These are phyloP conservation scores for Aspergillus sp. DNA, from an alignment of 2,329 filamentous ascomycete genomes.

Conservation along the genomic window DNA sequence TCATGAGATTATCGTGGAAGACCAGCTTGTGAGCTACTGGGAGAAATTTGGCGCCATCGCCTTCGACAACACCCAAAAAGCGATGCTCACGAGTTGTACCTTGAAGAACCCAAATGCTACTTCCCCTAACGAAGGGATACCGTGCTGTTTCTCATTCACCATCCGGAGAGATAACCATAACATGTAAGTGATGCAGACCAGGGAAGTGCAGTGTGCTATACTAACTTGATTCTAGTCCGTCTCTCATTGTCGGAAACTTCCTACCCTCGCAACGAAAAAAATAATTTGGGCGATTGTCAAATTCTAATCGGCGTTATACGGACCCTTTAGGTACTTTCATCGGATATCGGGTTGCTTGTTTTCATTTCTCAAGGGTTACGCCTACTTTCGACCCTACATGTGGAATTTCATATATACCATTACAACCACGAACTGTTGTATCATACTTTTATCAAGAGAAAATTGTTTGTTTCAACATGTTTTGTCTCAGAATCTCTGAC, in stretches of 20 bases:
- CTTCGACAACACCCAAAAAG: conserved; percentile 91
- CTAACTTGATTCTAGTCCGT: conserved; percentile 61
- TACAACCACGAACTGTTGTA: conserved; percentile 13
- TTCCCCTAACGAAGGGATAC: conserved; percentile 67
- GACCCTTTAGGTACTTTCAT: not conserved
- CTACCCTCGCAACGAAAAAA: conserved; percentile 73
- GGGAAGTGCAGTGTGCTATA: not conserved
- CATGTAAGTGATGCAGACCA: conserved; percentile 64
- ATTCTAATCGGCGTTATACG: not conserved
- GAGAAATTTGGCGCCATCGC: conserved; percentile 98
- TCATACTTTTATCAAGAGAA: conserved; percentile 1
- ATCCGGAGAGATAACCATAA: conserved; percentile 94
- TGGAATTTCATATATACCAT: conserved; percentile 9
- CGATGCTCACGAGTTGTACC: conserved; percentile 88
- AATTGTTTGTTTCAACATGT: not conserved
- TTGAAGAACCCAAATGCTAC: conserved; percentile 78
- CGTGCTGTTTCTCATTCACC: conserved; percentile 97
- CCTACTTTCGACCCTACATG: not conserved
- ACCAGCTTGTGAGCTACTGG: conserved; percentile 95
- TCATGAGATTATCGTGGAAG: conserved; percentile 93
- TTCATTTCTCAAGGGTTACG: not conserved
- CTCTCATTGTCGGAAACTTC: conserved; percentile 95
- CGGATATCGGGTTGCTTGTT: not conserved
- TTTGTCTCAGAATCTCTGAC: not conserved
- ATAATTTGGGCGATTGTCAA: conserved; percentile 16